Conservation (phyloP, 1,139 yeast genomes). For the Yamadazyma songkhlaensis region DNA sequence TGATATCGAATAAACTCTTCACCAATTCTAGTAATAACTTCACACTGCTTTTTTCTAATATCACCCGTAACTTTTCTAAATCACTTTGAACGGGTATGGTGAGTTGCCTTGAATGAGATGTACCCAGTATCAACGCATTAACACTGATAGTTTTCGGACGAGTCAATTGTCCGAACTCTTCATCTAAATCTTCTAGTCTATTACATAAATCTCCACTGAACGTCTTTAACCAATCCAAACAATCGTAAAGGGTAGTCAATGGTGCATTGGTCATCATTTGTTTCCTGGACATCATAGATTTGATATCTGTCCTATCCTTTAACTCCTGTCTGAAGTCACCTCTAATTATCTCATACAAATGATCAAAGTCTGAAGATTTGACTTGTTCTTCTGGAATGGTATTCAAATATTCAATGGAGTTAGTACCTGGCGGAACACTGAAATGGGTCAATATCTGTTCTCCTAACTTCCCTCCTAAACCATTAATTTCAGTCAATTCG, state of each 20-base stretch:
- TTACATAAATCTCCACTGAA: slow-evolving; percentile 77
- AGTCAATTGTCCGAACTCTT: slow-evolving; percentile 46
- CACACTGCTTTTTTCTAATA: slow-evolving; percentile 28
- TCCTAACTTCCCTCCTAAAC: slow-evolving; percentile 90
- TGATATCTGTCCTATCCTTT: slow-evolving; percentile 57
- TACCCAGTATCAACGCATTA: slow-evolving; percentile 19
- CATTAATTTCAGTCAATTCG: slow-evolving; percentile 74
- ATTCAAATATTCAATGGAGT: slow-evolving; percentile 42
- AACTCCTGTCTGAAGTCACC: slow-evolving; percentile 60
- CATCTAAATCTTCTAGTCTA: slow-evolving; percentile 71
- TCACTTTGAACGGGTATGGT: slow-evolving; percentile 40
- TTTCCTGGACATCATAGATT: slow-evolving; percentile 87
- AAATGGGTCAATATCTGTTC: slow-evolving; percentile 49
- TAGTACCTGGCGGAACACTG: slow-evolving; percentile 37
- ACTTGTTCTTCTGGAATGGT: slow-evolving; percentile 2
- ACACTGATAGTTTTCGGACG: slow-evolving; percentile 21
- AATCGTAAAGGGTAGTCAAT: slow-evolving; percentile 54
- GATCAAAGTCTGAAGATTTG: slow-evolving; percentile 32
- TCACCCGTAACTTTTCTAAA: slow-evolving; percentile 34
- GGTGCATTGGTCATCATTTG: slow-evolving; percentile 60
- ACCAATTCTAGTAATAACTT: slow-evolving; percentile 30
- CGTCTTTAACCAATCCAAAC: slow-evolving; percentile 77
- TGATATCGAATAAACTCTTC: slow-evolving; percentile 23
- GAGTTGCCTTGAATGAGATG: slow-evolving; percentile 44
- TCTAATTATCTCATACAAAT: slow-evolving; percentile 51